phyloP scores from a whole-genome alignment of 2,329 filamentous ascomycete genomes.

The Pyrenochaeta sp. region DNA sequence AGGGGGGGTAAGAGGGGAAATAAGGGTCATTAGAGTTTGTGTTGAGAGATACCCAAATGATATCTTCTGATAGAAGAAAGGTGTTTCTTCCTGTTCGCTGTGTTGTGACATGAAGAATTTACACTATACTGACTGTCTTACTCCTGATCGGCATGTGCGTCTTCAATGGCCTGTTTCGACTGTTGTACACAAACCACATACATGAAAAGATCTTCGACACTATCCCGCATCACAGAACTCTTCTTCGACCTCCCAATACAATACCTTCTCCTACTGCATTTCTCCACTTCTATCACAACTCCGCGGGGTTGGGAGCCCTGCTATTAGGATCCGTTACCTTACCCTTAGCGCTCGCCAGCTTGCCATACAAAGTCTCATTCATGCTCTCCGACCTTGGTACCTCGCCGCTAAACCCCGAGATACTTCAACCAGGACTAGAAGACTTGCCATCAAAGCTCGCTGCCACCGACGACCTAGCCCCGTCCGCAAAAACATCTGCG shows the following conservation, averaged over 20 bases:
- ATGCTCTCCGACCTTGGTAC: background rate
- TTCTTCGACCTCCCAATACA: background rate
- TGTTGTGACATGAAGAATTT: background rate
- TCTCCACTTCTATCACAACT: background rate
- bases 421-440: background rate
- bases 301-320: too few species aligned
- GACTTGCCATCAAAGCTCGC: background rate
- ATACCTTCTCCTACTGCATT: background rate
- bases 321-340: too few species aligned
- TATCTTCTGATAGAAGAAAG: background rate
- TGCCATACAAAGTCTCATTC: too few species aligned
- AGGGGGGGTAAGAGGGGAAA: conserved; percentile 85
- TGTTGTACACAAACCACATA: background rate
- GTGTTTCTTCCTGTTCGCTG: background rate
- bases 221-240: background rate
- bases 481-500: conserved; percentile 21
- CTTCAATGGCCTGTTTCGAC: background rate
- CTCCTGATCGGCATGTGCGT: background rate
- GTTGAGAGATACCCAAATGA: conserved; percentile 14
- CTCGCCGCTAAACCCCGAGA: background rate
- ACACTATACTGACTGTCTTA: background rate
- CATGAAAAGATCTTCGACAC: background rate
- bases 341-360: background rate
- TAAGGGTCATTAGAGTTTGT: conserved; percentile 36
- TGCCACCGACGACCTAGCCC: background rate